Conservation (phyloP, 2,329 filamentous ascomycete genomes). For the Sporothrix sp. region DNA sequence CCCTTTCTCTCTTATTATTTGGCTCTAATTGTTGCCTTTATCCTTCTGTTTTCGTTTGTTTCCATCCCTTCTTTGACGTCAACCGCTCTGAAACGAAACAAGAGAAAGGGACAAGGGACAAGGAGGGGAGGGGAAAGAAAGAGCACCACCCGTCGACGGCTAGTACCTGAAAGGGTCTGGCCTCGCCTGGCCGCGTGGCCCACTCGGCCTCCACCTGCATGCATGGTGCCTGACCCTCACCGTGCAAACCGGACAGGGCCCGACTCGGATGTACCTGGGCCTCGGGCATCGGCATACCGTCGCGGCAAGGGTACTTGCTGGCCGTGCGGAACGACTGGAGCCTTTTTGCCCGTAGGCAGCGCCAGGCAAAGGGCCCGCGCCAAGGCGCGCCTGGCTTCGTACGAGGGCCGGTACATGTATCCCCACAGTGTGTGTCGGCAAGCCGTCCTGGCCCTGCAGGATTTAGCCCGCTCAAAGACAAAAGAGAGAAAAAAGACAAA, state of each 20-base stretch:
- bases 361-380: not conserved
- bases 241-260: not conserved
- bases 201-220: not conserved
- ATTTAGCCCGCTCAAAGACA: not conserved
- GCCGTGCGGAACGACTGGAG: too few species aligned
- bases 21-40: too few species aligned
- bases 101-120: not conserved
- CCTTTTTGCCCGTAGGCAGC: not conserved
- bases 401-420: too few species aligned
- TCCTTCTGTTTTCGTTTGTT: not conserved
- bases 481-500: not conserved
- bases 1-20: not conserved
- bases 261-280: not conserved
- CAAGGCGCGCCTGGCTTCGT: too few species aligned
- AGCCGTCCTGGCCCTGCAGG: not conserved
- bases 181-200: not conserved
- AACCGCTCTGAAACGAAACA: slow-evolving; percentile 9
- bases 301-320: too few species aligned
- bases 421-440: not conserved
- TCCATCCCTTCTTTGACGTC: not conserved
- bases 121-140: not conserved
- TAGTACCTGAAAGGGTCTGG: slow-evolving; percentile 4
- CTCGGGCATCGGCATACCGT: not conserved
- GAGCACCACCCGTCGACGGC: not conserved
- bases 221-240: not conserved